Conservation (phyloP, 257 asterid genomes). For the Nicotiana undulata region DNA sequence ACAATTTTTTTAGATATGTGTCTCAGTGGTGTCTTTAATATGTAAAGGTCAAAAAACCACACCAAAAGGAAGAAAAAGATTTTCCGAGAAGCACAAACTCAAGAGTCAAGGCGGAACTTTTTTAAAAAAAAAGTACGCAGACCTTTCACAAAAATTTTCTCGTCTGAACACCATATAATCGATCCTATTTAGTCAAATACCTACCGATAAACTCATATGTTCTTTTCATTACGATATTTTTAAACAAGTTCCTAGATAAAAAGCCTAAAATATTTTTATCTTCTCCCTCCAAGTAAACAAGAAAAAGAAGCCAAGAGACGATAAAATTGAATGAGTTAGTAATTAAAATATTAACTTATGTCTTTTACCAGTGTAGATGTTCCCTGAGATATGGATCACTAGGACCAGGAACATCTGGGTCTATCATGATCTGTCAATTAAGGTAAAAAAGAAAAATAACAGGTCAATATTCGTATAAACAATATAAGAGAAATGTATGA, state of each 20-base stretch:
- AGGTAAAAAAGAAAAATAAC: background rate
- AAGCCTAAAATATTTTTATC: too few relatives aligned
- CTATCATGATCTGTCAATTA: conserved; percentile 32
- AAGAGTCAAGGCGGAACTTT: too few relatives aligned
- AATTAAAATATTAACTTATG: background rate
- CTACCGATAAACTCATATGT: too few relatives aligned
- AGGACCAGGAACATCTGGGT: conserved; percentile 43
- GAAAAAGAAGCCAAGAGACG: background rate
- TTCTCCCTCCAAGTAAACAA: background rate
- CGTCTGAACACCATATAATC: background rate
- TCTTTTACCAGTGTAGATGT: conserved; percentile 36
- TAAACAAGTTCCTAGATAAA: too few relatives aligned
- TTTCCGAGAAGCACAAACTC: background rate
- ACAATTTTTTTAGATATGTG: background rate
- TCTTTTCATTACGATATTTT: too few relatives aligned
- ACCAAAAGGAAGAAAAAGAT: too few relatives aligned
- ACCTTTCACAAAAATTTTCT: background rate
- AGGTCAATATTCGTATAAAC: background rate
- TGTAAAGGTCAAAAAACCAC: background rate
- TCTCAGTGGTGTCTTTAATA: background rate
- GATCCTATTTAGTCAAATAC: too few relatives aligned
- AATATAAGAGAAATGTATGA: background rate
- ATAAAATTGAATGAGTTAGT: background rate
- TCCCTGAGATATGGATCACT: conserved; percentile 45
- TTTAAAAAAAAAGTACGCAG: background rate